Conservation (phyloP, 1,139 yeast genomes). For the Pichia sp. region DNA sequence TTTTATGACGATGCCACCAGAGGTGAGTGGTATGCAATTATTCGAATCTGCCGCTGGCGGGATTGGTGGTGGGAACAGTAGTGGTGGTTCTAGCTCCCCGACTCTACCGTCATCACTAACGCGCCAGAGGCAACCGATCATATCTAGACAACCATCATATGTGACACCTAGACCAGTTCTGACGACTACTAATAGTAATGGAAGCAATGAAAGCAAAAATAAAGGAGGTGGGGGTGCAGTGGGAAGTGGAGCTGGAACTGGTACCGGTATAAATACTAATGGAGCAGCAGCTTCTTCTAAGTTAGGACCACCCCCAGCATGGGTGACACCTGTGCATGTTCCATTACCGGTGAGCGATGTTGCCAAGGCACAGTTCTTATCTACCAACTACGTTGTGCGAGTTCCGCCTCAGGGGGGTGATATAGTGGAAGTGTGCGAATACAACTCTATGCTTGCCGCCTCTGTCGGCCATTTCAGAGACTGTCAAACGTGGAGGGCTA, state of each 20-base stretch:
- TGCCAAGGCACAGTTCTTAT: slow-evolving; percentile 35
- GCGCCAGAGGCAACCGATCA: too few relatives aligned
- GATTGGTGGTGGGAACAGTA: too few relatives aligned
- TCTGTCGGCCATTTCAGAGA: slow-evolving; percentile 47
- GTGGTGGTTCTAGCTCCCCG: background rate
- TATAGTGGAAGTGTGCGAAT: slow-evolving; percentile 46
- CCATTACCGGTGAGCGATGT: slow-evolving; percentile 41
- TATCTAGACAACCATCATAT: background rate
- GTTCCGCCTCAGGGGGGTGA: slow-evolving; percentile 42
- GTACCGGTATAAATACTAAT: slow-evolving; percentile 9
- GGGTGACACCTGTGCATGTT: slow-evolving; percentile 37
- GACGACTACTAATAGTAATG: slow-evolving; percentile 1
- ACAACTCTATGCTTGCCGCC: slow-evolving; percentile 55
- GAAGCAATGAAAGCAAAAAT: too few relatives aligned
- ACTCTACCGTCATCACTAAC: too few relatives aligned
- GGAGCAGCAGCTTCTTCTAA: slow-evolving; percentile 5
- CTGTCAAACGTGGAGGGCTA: slow-evolving; percentile 64
- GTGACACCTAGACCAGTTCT: slow-evolving; percentile 2
- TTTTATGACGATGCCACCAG: too few relatives aligned
- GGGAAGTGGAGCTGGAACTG: slow-evolving; percentile 4
- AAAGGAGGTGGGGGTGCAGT: too few relatives aligned
- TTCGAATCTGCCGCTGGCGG: too few relatives aligned
- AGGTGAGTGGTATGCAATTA: too few relatives aligned
- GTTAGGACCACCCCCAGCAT: slow-evolving; percentile 31
- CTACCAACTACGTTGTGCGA: slow-evolving; percentile 36